Conservation (phyloP, 441 rosid genomes). For the Pelargonium exstipulatum region DNA sequence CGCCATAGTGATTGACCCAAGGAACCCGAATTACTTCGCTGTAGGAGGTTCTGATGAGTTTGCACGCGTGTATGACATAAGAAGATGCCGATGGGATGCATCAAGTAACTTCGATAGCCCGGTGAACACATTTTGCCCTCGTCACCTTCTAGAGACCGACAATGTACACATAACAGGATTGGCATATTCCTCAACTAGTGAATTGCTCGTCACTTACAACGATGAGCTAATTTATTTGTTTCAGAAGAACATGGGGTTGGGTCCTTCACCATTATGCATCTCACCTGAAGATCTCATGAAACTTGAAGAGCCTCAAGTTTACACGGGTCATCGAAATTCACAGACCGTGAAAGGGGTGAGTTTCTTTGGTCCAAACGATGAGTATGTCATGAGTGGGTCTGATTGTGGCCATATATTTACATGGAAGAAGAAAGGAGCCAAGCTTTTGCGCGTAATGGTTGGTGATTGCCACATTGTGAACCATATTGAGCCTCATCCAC, state of each 20-base stretch:
- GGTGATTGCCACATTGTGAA: constrained; percentile 59
- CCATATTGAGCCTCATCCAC: constrained; percentile 65
- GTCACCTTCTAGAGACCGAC: constrained; percentile 35
- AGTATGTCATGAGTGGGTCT: constrained; percentile 64
- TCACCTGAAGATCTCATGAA: constrained; percentile 28
- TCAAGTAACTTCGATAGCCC: constrained; percentile 37
- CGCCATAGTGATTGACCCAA: constrained; percentile 52
- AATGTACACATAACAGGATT: constrained; percentile 55
- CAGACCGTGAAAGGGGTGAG: constrained; percentile 70
- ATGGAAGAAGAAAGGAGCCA: constrained; percentile 61
- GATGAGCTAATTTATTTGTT: constrained; percentile 62
- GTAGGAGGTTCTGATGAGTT: constrained; percentile 61
- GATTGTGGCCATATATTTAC: constrained; percentile 72
- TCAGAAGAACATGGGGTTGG: constrained; percentile 51
- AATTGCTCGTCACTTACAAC: constrained; percentile 60
- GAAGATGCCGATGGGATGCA: constrained; percentile 40
- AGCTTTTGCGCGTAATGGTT: constrained; percentile 51
- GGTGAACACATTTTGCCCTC: constrained; percentile 52
- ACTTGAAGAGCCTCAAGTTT: constrained; percentile 46
- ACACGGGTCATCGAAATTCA: constrained; percentile 58
- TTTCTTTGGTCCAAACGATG: constrained; percentile 68
- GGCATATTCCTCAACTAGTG: constrained; percentile 53
- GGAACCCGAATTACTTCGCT: constrained; percentile 50
- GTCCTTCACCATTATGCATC: constrained; percentile 36
- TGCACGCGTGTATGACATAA: constrained; percentile 50